Evolutionary conservation across 805 yeast genomes (phyloP).

Genomic region (Barnettozyma botsteinii): DNA sequence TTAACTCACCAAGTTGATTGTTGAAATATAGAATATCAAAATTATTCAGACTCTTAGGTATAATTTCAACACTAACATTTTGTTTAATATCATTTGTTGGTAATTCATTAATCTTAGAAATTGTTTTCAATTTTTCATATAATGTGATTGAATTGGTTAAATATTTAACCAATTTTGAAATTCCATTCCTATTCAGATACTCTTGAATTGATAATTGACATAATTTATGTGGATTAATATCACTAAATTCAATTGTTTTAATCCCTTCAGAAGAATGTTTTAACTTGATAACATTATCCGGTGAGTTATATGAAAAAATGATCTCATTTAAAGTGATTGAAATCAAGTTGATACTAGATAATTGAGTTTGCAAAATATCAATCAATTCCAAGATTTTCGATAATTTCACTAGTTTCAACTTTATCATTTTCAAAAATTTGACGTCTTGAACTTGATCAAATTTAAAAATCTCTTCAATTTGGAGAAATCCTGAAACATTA

Average conservation of each 20-base stretch:
- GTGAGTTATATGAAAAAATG: conserved; percentile 19
- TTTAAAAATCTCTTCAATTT: conserved; percentile 5
- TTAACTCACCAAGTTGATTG: conserved; percentile 2
- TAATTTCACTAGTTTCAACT: conserved; percentile 17
- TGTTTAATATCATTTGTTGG: neutral
- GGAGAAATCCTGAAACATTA: conserved; percentile 1
- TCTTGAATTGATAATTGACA: conserved; percentile 21
- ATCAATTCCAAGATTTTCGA: conserved; percentile 23
- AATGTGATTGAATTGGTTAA: conserved; percentile 18
- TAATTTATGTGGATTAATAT: conserved; percentile 21
- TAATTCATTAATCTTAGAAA: conserved; percentile 1
- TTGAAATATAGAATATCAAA: conserved; percentile 19
- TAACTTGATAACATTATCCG: conserved; percentile 10
- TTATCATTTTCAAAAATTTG: conserved; percentile 7
- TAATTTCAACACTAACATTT: conserved; percentile 10
- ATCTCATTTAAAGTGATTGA: conserved; percentile 24
- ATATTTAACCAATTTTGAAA: conserved; percentile 8
- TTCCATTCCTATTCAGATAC: conserved; percentile 18
- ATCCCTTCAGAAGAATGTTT: conserved; percentile 1
- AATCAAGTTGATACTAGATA: conserved; percentile 15
- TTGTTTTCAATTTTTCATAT: conserved; percentile 15
- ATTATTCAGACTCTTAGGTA: conserved; percentile 16
- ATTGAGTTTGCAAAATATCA: conserved; percentile 18
- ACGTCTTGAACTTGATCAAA: conserved; percentile 29
- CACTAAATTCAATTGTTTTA: conserved; percentile 19